Conservation (phyloP, 2,329 filamentous ascomycete species). For the Fusarium liriodendri region DNA sequence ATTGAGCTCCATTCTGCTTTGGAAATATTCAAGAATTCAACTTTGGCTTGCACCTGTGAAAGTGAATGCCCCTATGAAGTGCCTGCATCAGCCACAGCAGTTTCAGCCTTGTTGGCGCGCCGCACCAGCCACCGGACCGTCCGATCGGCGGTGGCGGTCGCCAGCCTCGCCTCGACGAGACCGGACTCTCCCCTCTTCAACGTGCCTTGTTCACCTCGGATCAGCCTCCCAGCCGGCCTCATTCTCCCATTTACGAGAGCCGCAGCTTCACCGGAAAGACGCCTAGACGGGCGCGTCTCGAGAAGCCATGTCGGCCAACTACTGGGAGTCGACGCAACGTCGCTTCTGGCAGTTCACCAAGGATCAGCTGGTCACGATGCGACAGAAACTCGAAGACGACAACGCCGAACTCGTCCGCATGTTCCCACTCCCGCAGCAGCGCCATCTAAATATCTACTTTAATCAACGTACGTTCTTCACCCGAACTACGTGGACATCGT, state of each 20-base stretch:
- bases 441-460: conserved; percentile 91
- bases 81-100: not conserved
- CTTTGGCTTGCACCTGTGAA: not conserved
- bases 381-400: conserved; percentile 80
- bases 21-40: not conserved
- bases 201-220: not conserved
- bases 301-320: conserved; percentile 86
- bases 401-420: conserved; percentile 80
- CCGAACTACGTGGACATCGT: not conserved
- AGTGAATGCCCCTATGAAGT: not conserved
- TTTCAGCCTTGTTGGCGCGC: not conserved
- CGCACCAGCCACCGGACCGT: conserved; percentile 25
- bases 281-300: conserved; percentile 20
- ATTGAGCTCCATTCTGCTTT: not conserved
- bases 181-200: conserved; percentile 6
- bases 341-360: conserved; percentile 92
- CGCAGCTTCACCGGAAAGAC: not conserved
- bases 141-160: conserved; percentile 17
- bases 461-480: conserved; percentile 77
- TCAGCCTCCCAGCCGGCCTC: conserved; percentile 16
- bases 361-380: conserved; percentile 79
- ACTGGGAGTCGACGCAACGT: conserved; percentile 94
- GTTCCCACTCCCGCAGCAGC: conserved; percentile 83
- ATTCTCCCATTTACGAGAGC: not conserved
- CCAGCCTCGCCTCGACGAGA: conserved; percentile 22